phyloP scores from a whole-genome alignment of 106 monocot genomes.

The Triglochin maritima region DNA sequence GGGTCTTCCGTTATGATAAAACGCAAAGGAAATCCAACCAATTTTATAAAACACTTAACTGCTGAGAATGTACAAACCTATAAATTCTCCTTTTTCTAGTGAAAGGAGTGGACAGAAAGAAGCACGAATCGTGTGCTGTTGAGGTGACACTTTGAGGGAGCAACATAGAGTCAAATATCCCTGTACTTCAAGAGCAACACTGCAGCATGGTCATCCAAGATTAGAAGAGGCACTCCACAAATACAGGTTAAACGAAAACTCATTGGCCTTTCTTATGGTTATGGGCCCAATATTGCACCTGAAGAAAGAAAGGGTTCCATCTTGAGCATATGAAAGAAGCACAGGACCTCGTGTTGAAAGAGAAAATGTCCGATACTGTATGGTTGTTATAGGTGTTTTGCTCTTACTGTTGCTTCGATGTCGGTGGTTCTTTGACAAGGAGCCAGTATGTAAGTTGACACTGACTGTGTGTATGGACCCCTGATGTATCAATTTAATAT shows the following conservation, averaged over 20 bases:
- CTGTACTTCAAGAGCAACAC: conserved; percentile 69
- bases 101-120: conserved; percentile 96
- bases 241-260: too few relatives aligned
- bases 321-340: conserved; percentile 79
- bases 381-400: conserved; percentile 62
- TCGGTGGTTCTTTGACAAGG: conserved; percentile 76
- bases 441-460: conserved; percentile 74
- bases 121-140: conserved; percentile 55
- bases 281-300: conserved; percentile 32
- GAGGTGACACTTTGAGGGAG: conserved; percentile 79
- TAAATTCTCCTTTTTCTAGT: conserved; percentile 94
- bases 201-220: conserved; percentile 17
- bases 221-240: not conserved
- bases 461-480: conserved; percentile 74
- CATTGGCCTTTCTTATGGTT: too few relatives aligned
- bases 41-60: too few relatives aligned
- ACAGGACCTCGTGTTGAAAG: conserved; percentile 71
- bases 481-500: conserved; percentile 30
- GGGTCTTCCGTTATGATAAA: too few relatives aligned
- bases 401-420: conserved; percentile 56
- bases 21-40: too few relatives aligned
- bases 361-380: conserved; percentile 92
- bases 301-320: conserved; percentile 85
- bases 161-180: conserved; percentile 83
- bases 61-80: conserved; percentile 33